Conservation (phyloP, 2,329 filamentous ascomycete species). For the Microascus cirrosus region DNA sequence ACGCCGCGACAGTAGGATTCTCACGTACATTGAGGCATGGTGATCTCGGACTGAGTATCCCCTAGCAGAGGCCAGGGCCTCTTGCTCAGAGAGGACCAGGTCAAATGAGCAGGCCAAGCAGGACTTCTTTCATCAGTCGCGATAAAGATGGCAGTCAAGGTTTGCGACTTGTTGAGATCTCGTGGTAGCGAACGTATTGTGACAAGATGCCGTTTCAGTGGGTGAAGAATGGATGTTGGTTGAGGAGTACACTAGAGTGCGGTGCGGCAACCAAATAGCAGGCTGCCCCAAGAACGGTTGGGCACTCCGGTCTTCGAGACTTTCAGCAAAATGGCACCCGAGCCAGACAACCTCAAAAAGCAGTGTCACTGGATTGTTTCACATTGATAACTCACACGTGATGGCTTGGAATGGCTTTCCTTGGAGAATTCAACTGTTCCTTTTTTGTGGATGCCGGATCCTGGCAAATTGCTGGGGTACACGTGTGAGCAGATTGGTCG, state of each 20-base stretch:
- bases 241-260: too few relatives aligned
- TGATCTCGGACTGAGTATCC: not conserved
- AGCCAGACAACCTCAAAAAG: not conserved
- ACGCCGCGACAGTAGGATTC: not conserved
- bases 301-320: not conserved
- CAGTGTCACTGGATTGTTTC: not conserved
- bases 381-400: not conserved
- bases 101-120: not conserved
- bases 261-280: too few relatives aligned
- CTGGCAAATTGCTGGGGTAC: not conserved
- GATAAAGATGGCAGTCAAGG: too few relatives aligned
- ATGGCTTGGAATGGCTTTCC: not conserved
- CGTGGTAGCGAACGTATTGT: not conserved
- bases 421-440: not conserved
- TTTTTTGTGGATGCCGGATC: not conserved
- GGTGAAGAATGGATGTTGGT: too few relatives aligned
- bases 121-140: not conserved
- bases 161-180: too few relatives aligned
- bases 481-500: not conserved
- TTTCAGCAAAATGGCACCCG: not conserved
- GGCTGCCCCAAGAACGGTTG: not conserved
- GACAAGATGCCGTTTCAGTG: not conserved
- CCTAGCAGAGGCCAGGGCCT: not conserved
- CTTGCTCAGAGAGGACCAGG: not conserved
- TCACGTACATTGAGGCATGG: slow-evolving; percentile 3